Conservation (phyloP, 2,329 filamentous ascomycete species). For the Epichloe aotearoae region DNA sequence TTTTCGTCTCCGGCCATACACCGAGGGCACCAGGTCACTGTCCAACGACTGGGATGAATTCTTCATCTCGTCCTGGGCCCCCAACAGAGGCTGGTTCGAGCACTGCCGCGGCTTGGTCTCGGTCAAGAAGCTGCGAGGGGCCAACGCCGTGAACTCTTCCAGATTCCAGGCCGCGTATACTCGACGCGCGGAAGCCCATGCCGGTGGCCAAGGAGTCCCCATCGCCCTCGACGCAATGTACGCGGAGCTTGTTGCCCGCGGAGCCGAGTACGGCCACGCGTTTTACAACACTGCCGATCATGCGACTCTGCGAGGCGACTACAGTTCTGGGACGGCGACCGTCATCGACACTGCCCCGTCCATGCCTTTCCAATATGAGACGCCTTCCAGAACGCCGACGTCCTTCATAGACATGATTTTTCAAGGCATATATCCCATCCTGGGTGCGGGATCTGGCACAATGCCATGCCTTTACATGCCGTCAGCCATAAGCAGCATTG, state of each 20-base stretch:
- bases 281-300: slow-evolving; percentile 12
- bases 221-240: slow-evolving; percentile 13
- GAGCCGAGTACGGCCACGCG: slow-evolving; percentile 14
- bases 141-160: slow-evolving; percentile 11
- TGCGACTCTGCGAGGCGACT: slow-evolving; percentile 15
- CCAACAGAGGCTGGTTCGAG: slow-evolving; percentile 40
- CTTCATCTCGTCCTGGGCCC: slow-evolving; percentile 39
- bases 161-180: neutral
- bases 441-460: slow-evolving; percentile 19
- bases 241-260: slow-evolving; percentile 11
- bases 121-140: slow-evolving; percentile 11
- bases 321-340: slow-evolving; percentile 2
- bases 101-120: slow-evolving; percentile 41
- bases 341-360: slow-evolving; percentile 27
- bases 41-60: slow-evolving; percentile 42
- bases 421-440: slow-evolving; percentile 25
- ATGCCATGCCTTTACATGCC: slow-evolving; percentile 25
- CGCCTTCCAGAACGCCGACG: slow-evolving; percentile 29
- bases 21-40: slow-evolving; percentile 16
- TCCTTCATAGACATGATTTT: slow-evolving; percentile 32
- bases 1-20: slow-evolving; percentile 12
- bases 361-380: slow-evolving; percentile 34
- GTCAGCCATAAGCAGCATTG: slow-evolving; percentile 17
- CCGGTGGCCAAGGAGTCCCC: neutral
- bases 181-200: neutral